A percentile compares a stretch with the other conserved stretches of the same genome.
Conservation (phyloP, 148 eudicot genomes). For the Cornus suecica region DNA sequence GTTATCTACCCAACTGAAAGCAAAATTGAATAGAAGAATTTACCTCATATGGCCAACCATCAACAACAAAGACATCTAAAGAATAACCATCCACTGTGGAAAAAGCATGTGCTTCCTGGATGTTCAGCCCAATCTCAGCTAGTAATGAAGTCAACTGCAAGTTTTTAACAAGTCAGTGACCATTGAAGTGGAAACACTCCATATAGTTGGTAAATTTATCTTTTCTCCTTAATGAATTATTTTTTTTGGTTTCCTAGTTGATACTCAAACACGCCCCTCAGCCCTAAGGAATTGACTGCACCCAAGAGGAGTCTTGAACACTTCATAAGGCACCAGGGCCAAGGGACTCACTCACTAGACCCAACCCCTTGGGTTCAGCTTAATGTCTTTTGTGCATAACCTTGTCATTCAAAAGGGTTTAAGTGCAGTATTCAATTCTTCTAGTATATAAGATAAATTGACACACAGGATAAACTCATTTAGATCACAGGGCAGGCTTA, state of each 20-base stretch:
- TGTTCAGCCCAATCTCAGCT: slow-evolving; percentile 75
- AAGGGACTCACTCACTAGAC: too few relatives aligned
- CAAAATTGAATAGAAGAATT: slow-evolving; percentile 4
- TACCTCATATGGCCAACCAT: slow-evolving; percentile 90
- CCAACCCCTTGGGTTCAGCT: too few relatives aligned
- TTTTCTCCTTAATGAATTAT: too few relatives aligned
- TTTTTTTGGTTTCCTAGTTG: too few relatives aligned
- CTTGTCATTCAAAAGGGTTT: neutral
- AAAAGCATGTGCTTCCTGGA: slow-evolving; percentile 86
- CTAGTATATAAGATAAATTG: neutral
- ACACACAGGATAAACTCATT: too few relatives aligned
- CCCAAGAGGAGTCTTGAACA: too few relatives aligned
- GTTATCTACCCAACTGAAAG: slow-evolving; percentile 3
- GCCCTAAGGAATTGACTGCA: too few relatives aligned
- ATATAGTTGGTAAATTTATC: neutral
- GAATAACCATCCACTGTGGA: slow-evolving; percentile 81
- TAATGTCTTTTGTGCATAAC: neutral
- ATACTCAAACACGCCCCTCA: too few relatives aligned
- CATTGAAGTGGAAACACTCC: slow-evolving; percentile 8
- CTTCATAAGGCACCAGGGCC: too few relatives aligned
- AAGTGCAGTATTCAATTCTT: neutral
- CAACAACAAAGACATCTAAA: slow-evolving; percentile 78
- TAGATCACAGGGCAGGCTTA: too few relatives aligned
- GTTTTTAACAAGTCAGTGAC: slow-evolving; percentile 18
- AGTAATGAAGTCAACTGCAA: slow-evolving; percentile 75